These are phyloP conservation scores for Bocquillonia castaneifolia DNA, from an alignment of 441 rosid species.

Conservation along the genomic window DNA sequence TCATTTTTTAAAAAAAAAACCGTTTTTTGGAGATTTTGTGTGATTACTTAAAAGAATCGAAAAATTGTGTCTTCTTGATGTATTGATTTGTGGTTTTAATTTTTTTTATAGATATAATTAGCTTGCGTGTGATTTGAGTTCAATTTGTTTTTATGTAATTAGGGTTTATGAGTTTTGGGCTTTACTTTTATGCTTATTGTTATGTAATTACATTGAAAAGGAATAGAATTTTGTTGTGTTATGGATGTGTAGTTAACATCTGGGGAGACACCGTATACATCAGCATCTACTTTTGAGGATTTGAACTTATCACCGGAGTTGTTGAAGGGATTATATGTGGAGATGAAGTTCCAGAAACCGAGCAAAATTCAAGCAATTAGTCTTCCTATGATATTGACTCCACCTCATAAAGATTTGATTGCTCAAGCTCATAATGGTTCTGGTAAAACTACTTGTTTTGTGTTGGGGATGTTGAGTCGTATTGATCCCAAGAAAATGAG, in stretches of 20 bases:
- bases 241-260: conserved; percentile 47
- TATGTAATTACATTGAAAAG: neutral
- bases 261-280: conserved; percentile 77
- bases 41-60: no score
- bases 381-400: conserved; percentile 87
- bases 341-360: conserved; percentile 90
- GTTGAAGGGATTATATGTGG: conserved; percentile 80
- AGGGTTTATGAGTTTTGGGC: neutral
- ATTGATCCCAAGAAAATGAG: conserved; percentile 47
- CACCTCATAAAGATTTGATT: conserved; percentile 73
- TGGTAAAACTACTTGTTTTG: conserved; percentile 96
- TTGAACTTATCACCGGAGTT: conserved; percentile 71
- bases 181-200: no score
- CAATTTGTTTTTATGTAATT: neutral
- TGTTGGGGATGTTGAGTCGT: conserved; percentile 91
- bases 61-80: no score
- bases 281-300: conserved; percentile 76
- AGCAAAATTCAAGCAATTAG: conserved; percentile 91
- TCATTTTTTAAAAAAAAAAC: neutral
- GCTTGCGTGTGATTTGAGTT: no score
- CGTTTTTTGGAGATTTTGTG: neutral
- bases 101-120: neutral
- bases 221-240: neutral
- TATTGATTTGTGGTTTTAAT: neutral
- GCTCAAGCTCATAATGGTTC: conserved; percentile 98